Percentiles rank a stretch among this genome's conserved stretches.
phyloP scores from a whole-genome alignment of 2,329 filamentous ascomycete genomes.

The Botryotinia globosa region DNA sequence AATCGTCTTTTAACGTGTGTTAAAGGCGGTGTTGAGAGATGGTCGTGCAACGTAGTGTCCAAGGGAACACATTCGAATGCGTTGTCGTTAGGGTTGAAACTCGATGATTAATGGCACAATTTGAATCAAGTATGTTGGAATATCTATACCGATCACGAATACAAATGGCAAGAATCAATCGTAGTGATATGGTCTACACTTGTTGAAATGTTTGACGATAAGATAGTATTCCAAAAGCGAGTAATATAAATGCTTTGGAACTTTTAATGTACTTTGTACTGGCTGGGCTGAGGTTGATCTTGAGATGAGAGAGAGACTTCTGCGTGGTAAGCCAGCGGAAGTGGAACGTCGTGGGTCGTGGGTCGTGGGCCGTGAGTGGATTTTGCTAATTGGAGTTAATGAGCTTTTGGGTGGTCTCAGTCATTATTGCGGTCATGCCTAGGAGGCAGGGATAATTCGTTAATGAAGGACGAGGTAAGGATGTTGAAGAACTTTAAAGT shows the following conservation, averaged over 20 bases:
- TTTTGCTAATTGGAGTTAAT: neutral
- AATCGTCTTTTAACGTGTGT: neutral
- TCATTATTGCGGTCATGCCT: neutral
- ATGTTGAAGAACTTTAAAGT: neutral
- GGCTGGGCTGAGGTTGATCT: neutral
- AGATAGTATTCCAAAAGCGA: neutral
- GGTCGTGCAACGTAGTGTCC: conserved; percentile 15
- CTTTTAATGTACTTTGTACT: neutral
- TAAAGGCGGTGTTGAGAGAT: conserved; percentile 12
- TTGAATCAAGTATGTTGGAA: neutral
- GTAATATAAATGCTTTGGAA: neutral
- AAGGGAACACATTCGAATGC: conserved; percentile 17
- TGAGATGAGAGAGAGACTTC: neutral
- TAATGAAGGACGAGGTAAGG: neutral
- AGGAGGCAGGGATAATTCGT: neutral
- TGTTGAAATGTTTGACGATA: neutral
- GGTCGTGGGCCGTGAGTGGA: neutral
- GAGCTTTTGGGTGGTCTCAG: neutral
- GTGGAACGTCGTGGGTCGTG: neutral
- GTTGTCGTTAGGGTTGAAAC: conserved; percentile 17
- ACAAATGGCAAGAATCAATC: neutral
- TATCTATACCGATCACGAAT: neutral
- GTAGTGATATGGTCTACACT: neutral
- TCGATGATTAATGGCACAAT: conserved; percentile 4
- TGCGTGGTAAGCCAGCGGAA: neutral